Evolutionary conservation across 192 early-diverging fungal genomes (phyloP).

Genomic region (Coemansia sp.): DNA sequence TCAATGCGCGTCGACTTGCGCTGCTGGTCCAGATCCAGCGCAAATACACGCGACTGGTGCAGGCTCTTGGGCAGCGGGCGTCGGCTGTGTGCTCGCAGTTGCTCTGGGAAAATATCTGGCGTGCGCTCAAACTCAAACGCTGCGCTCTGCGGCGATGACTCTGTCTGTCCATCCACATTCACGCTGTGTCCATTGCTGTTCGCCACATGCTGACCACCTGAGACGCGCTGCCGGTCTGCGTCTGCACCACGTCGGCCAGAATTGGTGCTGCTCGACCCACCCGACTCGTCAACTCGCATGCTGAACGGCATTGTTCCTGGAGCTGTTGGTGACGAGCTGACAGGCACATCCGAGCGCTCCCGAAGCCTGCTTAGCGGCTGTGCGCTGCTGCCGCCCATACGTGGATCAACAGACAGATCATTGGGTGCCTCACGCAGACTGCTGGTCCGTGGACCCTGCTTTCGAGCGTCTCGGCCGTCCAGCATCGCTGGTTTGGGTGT

Average conservation of each 20-base stretch:
- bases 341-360: constrained; percentile 20
- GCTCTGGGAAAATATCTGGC: constrained; percentile 31
- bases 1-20: constrained; percentile 76
- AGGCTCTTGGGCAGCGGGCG: constrained; percentile 52
- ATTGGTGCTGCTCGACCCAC: background rate
- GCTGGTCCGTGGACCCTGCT: background rate
- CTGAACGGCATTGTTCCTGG: background rate
- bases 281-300: background rate
- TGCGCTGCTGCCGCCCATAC: background rate
- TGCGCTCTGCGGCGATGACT: constrained; percentile 1
- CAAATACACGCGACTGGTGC: constrained; percentile 65
- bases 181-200: background rate
- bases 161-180: background rate
- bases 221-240: background rate
- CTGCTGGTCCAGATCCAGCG: constrained; percentile 83
- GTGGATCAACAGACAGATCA: background rate
- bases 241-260: background rate
- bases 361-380: constrained; percentile 36
- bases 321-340: background rate
- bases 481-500: background rate
- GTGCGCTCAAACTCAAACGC: constrained; percentile 13
- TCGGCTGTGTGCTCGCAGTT: constrained; percentile 14
- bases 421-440: background rate
- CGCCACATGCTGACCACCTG: background rate
- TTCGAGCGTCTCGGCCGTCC: background rate